These are phyloP conservation scores for Auriscalpium orientale DNA, from an alignment of 768 basidiomycete species.

Conservation along the genomic window DNA sequence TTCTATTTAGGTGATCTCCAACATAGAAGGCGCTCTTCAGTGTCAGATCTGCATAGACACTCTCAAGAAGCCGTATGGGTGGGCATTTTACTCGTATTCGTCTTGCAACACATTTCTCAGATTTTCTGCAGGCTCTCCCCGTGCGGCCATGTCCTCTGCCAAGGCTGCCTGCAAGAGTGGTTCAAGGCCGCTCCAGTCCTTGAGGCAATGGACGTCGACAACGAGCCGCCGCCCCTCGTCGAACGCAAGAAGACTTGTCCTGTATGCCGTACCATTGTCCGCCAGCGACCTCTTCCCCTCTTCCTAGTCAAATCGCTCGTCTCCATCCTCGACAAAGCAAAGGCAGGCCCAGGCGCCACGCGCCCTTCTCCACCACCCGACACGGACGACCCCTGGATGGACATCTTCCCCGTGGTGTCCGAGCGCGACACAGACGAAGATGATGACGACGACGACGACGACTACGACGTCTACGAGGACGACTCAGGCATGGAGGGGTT, in stretches of 20 bases:
- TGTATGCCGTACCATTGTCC: conserved; percentile 53
- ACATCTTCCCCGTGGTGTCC: conserved; percentile 46
- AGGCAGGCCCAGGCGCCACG: conserved; percentile 18
- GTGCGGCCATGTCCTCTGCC: conserved; percentile 74
- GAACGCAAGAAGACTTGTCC: conserved; percentile 66
- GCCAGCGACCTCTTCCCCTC: conserved; percentile 55
- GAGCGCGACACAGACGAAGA: conserved; percentile 23
- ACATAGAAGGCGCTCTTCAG: conserved; percentile 51
- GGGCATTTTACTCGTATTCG: conserved; percentile 21
- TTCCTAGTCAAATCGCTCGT: conserved; percentile 61
- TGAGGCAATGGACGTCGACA: conserved; percentile 37
- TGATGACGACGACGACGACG: conserved; percentile 20
- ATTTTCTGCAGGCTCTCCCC: conserved; percentile 47
- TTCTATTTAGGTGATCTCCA: conserved; percentile 37
- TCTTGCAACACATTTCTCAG: conserved; percentile 6
- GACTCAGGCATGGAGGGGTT: background rate
- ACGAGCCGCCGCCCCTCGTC: conserved; percentile 38
- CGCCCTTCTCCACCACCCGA: conserved; percentile 26
- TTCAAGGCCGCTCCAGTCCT: conserved; percentile 57
- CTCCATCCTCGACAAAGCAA: conserved; percentile 40
- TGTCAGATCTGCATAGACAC: conserved; percentile 78
- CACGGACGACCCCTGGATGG: conserved; percentile 62
- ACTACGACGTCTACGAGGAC: conserved; percentile 22
- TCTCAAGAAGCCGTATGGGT: conserved; percentile 60
- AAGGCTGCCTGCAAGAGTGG: conserved; percentile 68